phyloP scores from a whole-genome alignment of 208 protist genomes.

The Crithidia expoeki region DNA sequence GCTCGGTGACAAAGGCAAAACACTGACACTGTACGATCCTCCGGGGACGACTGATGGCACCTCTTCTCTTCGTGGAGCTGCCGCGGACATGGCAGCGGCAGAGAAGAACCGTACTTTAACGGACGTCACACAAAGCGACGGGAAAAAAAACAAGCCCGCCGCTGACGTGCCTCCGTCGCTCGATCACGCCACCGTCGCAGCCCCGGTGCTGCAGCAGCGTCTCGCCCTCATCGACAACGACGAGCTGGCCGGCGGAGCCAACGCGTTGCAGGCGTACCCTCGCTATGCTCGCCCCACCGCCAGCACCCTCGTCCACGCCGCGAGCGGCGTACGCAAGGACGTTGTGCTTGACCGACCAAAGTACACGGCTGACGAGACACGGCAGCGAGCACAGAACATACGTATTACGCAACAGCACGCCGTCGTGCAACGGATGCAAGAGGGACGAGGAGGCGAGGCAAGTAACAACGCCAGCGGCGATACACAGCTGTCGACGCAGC shows the following conservation, averaged over 20 bases:
- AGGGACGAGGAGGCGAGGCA: neutral
- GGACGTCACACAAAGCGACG: neutral
- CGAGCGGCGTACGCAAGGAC: slow-evolving; percentile 44
- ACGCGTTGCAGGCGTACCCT: slow-evolving; percentile 34
- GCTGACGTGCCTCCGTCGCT: neutral
- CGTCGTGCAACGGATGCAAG: slow-evolving; percentile 39
- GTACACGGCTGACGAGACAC: slow-evolving; percentile 55
- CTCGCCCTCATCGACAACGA: slow-evolving; percentile 59
- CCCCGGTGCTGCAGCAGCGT: slow-evolving; percentile 31
- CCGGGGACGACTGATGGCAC: neutral
- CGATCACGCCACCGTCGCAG: neutral
- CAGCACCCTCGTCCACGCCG: slow-evolving; percentile 55
- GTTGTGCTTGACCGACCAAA: slow-evolving; percentile 47
- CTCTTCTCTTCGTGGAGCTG: neutral
- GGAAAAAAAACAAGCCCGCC: neutral
- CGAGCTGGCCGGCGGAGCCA: slow-evolving; percentile 54
- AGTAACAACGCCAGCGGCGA: neutral
- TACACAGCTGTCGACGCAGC: neutral
- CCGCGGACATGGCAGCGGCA: neutral
- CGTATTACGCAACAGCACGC: slow-evolving; percentile 67
- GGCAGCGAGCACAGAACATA: slow-evolving; percentile 42
- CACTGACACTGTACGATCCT: slow-evolving; percentile 6
- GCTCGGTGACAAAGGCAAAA: neutral
- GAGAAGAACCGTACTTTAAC: neutral
- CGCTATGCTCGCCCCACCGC: slow-evolving; percentile 71